phyloP scores from a whole-genome alignment of 2,329 filamentous ascomycete genomes.

The Diaporthe sp. region DNA sequence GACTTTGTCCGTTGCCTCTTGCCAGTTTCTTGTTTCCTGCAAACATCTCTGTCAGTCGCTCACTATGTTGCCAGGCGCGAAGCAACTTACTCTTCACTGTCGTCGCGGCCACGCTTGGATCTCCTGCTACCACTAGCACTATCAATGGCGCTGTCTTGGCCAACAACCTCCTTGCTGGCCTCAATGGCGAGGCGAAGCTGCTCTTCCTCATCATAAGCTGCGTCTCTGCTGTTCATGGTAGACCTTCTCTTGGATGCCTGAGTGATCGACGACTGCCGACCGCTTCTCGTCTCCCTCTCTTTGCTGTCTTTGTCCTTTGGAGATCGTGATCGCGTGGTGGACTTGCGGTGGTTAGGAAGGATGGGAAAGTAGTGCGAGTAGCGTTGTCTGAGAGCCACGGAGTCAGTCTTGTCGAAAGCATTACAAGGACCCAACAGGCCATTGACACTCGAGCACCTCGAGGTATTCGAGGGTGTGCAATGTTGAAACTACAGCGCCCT shows the following conservation, averaged over 20 bases:
- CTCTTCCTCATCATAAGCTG: conserved; percentile 96
- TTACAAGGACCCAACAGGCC: neutral
- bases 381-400: conserved; percentile 65
- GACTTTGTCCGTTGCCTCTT: conserved; percentile 91
- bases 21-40: conserved; percentile 76
- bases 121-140: conserved; percentile 71
- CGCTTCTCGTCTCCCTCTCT: conserved; percentile 59
- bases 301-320: conserved; percentile 64
- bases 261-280: conserved; percentile 63
- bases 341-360: conserved; percentile 64
- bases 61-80: conserved; percentile 18
- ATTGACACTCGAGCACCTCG: neutral
- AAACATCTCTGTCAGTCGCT: conserved; percentile 45
- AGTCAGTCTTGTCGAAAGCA: conserved; percentile 53
- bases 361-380: conserved; percentile 77
- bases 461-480: neutral
- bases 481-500: neutral
- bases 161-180: conserved; percentile 88
- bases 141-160: conserved; percentile 56
- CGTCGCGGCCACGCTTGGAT: conserved; percentile 87
- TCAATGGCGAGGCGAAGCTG: conserved; percentile 90
- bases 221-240: conserved; percentile 97
- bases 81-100: conserved; percentile 89
- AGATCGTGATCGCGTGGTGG: conserved; percentile 71
- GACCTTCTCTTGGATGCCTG: conserved; percentile 86